Evolutionary conservation across 768 basidiomycete species (phyloP).

Genomic region (Suillus clintonianus): DNA sequence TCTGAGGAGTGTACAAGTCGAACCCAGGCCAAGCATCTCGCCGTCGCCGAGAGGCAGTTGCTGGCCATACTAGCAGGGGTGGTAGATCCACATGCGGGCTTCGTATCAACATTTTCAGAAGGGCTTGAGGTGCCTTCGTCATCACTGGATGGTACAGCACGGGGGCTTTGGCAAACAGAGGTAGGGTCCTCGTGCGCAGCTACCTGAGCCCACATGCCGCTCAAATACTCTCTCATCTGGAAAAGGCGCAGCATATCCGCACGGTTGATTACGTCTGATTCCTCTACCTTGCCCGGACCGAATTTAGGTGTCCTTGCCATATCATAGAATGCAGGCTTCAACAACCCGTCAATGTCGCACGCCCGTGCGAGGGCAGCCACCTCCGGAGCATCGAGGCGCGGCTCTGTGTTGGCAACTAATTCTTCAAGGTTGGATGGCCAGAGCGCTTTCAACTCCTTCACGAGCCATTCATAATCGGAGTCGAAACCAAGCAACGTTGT

Average conservation of each 20-base stretch:
- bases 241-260: neutral
- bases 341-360: constrained; percentile 26
- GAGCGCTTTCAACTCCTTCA: constrained; percentile 27
- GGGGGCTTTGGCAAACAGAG: neutral
- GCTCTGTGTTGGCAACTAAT: constrained; percentile 3
- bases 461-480: constrained; percentile 27
- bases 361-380: constrained; percentile 33
- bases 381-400: constrained; percentile 25
- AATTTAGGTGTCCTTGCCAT: constrained; percentile 18
- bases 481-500: constrained; percentile 35
- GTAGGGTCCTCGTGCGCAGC: neutral
- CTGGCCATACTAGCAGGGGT: constrained; percentile 13
- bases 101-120: neutral
- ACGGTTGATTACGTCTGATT: neutral
- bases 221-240: neutral
- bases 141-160: neutral
- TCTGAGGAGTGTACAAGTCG: constrained; percentile 16
- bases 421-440: constrained; percentile 28
- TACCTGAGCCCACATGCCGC: neutral
- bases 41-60: neutral
- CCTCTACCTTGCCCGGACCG: neutral
- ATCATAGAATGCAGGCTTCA: constrained; percentile 43
- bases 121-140: no score
- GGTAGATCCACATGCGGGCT: constrained; percentile 5
- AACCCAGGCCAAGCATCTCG: constrained; percentile 5